Evolutionary conservation across 208 protist species (phyloP).

Genomic region (Acanthamoeba sp.): DNA sequence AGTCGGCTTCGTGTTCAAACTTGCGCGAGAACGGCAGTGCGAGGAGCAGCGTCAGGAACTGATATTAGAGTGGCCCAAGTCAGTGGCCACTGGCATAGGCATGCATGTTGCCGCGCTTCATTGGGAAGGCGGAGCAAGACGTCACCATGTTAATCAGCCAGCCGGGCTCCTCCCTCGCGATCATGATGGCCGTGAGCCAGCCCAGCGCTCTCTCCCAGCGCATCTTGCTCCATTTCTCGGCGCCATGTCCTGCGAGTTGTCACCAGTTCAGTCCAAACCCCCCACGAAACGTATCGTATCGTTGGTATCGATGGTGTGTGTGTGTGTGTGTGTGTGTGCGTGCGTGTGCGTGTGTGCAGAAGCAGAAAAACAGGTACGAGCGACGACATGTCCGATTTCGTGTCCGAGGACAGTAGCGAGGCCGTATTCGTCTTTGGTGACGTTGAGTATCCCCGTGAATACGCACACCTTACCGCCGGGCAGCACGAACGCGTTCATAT

Average conservation of each 20-base stretch:
- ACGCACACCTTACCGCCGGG: slow-evolving; percentile 73
- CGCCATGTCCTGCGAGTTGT: slow-evolving; percentile 8
- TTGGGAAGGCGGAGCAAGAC: no score
- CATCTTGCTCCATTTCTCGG: slow-evolving; percentile 70
- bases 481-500: slow-evolving; percentile 71
- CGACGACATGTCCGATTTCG: slow-evolving; percentile 68
- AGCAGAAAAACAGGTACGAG: neutral
- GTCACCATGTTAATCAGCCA: slow-evolving; percentile 41
- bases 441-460: slow-evolving; percentile 57
- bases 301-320: no score
- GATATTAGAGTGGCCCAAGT: neutral
- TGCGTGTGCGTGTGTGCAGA: neutral
- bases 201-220: slow-evolving; percentile 14
- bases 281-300: no score
- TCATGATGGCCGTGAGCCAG: slow-evolving; percentile 19
- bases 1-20: slow-evolving; percentile 58
- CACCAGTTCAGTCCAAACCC: neutral
- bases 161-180: slow-evolving; percentile 49
- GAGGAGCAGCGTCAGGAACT: slow-evolving; percentile 70
- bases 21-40: slow-evolving; percentile 55
- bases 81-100: no score
- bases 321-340: neutral
- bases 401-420: slow-evolving; percentile 66
- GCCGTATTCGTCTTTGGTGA: slow-evolving; percentile 48
- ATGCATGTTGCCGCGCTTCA: no score